Evolutionary conservation across 2,329 filamentous ascomycete genomes (phyloP), one percentile per base, ranked within the genome.

Genomic region (Nigrospora sphaerica): DNA sequence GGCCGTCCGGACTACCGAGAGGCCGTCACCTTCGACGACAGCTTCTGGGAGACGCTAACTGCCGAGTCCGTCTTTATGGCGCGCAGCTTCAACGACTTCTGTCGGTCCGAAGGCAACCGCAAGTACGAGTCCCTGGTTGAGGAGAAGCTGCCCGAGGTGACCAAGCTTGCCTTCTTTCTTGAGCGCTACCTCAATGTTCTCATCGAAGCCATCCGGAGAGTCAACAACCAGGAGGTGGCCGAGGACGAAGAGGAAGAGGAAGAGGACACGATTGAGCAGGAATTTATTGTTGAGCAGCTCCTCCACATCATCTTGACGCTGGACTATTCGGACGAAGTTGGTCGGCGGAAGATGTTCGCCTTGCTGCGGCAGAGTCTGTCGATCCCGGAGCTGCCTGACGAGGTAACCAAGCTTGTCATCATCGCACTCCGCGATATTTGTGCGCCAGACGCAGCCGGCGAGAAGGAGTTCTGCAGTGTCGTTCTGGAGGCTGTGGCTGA

Each of bases 241-340:
- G 76, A 75, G 14, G 79, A 84, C 4, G 77, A 70, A 2, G 71
- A 81, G 1, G 78, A 80, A 18, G 86, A 88, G 6, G 86, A 91
- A 49, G 88, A 95, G 57, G 87, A 95, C 54, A 86, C 86, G 0
- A 84, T 90, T 7, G 90, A 96, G 62, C 85, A 91, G 56, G 92
- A 97, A 64, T 98, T 98, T 57, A 87, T 96, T 51, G 87, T 96
- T 35, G 91, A 97, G 63, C 95, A 98, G 62, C 75, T 98, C 47
- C 81, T 98, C 33, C 86, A 96, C 57, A 95, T 98, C 60, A 87
- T 89, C 6, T 76, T 91, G 49, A 95, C 88, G 1, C 78, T 97
- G 43, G 93, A 98, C 66, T 98, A 97, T 66, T 91, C 88, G n/a
- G 93, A 98, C 61, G 93, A 97, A 65, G 88, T 95, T 52, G 93